These are phyloP conservation scores for Eucalyptus sp. DNA, from an alignment of 345 rosid genomes.

Conservation along the genomic window DNA sequence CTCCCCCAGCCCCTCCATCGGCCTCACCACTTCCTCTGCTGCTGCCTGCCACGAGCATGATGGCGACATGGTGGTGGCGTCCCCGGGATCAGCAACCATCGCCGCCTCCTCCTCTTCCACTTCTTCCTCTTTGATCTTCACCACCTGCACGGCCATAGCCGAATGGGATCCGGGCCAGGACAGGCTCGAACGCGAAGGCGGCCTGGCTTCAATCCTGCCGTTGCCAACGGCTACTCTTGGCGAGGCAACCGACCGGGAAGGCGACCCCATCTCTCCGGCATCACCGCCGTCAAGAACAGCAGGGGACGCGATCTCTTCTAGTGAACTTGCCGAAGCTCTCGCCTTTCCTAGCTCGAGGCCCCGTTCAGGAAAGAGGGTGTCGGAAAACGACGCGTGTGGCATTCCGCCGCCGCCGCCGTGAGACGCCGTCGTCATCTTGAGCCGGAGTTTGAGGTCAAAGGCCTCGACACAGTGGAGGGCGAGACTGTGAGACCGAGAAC, in stretches of 20 bases:
- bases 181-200: background rate
- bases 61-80: background rate
- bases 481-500: background rate
- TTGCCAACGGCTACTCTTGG: background rate
- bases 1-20: conserved; percentile 45
- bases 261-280: background rate
- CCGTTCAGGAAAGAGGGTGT: background rate
- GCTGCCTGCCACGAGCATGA: background rate
- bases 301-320: background rate
- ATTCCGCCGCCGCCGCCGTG: background rate
- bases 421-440: background rate
- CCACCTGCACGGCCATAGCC: background rate
- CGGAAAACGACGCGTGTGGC: rapidly evolving
- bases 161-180: background rate
- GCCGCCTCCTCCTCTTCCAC: background rate
- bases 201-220: rapidly evolving
- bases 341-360: background rate
- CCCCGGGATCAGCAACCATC: background rate
- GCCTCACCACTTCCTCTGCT: conserved; percentile 16
- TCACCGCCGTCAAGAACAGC: background rate
- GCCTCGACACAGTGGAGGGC: background rate
- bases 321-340: background rate
- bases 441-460: background rate
- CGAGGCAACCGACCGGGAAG: background rate
- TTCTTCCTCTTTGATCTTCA: background rate